Evolutionary conservation across 1,284 basidiomycete genomes (phyloP), one percentile per base, ranked within the genome.

Genomic region (Chalciporus sp.): DNA sequence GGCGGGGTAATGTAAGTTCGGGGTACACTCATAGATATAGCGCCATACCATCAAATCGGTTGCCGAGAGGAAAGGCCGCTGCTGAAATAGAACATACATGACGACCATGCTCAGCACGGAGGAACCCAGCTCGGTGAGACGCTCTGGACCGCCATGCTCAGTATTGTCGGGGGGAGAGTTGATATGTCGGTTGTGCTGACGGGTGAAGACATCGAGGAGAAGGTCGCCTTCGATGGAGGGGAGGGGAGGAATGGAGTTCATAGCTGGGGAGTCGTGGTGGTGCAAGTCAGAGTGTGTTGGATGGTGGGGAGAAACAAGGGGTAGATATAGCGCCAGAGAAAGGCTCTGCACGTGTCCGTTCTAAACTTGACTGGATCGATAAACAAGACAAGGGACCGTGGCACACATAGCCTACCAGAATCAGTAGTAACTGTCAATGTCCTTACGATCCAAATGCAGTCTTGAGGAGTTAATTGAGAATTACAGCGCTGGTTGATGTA

Each of bases 191-290:
- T 52, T 39, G 0, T 77, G 72, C 26, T 59, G 62, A 47, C 83
- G 80, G 0, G 75, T 79, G 61, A 72, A 77, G 45, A 85, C 73
- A 58, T 82, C 81, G 44, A 84, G 74, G 41, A 80, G 61, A 48
- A 83, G 66, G 46, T 82, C 77, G 14, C 78, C 81, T 17, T 77
- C 74, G 57, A 83, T 79, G 53, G 71, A 64, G 3, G 82, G 82
- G 10, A 80, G 67, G 26, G 73, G 52, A n/a, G 65, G 66, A 9
- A 65, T 45, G 26, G 45, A 19, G 43, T 42, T 53, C 55, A 57
- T 55, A 44, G 28, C 26, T 33, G 9, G n/a, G 7, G 4, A 37
- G 31, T 33, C n/a, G 35, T 7, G 29, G 8, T 10, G 35, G 35
- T 37, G 6, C 8, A n/a, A 37, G n/a, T 17, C 35, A 37, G 2